phyloP scores from a whole-genome alignment of 257 asterid genomes.

The Lycium barbarum region DNA sequence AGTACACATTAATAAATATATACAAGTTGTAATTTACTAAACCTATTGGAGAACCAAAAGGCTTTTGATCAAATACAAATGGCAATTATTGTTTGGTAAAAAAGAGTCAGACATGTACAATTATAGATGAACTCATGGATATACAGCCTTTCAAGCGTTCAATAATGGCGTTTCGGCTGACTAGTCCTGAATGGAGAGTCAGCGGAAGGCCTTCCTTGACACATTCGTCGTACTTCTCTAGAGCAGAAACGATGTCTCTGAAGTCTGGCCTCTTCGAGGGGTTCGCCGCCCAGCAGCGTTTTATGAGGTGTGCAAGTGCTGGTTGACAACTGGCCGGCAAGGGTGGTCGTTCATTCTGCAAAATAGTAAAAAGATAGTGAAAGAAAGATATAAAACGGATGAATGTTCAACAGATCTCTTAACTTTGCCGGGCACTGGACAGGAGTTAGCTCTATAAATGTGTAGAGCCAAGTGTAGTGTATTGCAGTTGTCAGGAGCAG shows the following conservation, averaged over 20 bases:
- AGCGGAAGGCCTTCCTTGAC: constrained; percentile 86
- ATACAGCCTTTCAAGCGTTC: constrained; percentile 82
- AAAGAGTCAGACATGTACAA: constrained; percentile 66
- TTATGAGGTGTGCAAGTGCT: constrained; percentile 81
- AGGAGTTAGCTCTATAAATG: constrained; percentile 1
- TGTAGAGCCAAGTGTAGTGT: constrained; percentile 28
- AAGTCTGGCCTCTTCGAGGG: constrained; percentile 91
- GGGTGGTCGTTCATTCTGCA: constrained; percentile 94
- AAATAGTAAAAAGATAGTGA: not conserved
- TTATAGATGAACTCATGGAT: constrained; percentile 63
- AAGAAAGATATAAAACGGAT: not conserved
- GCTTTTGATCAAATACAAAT: constrained; percentile 8
- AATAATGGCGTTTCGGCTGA: constrained; percentile 60
- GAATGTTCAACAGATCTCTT: not conserved
- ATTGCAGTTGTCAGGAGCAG: not conserved
- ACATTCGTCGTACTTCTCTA: constrained; percentile 82
- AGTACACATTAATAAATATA: not conserved
- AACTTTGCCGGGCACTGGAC: not conserved
- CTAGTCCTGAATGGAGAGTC: constrained; percentile 64
- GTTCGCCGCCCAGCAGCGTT: constrained; percentile 84
- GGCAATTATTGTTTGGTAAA: constrained; percentile 6
- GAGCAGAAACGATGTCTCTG: constrained; percentile 66
- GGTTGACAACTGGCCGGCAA: constrained; percentile 90
- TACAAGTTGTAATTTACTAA: not conserved
- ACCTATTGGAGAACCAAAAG: constrained; percentile 24